phyloP scores from a whole-genome alignment of 2,329 filamentous ascomycete genomes.

The Pseudopyrenochaeta lycopersici region DNA sequence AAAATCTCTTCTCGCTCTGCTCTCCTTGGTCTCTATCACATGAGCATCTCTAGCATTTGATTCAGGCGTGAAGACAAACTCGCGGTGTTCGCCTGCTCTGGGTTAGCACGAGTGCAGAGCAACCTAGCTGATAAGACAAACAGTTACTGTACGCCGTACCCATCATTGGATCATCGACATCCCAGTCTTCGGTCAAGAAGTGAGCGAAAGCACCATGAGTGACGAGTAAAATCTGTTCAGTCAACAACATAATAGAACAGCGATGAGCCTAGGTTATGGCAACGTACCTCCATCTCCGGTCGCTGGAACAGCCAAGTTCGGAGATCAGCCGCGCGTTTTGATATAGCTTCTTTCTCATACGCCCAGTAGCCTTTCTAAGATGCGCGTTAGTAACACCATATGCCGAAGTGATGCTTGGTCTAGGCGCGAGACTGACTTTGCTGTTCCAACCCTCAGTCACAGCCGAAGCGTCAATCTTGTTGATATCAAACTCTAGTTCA shows the following conservation, averaged over 20 bases:
- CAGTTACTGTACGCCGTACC: constrained; percentile 46
- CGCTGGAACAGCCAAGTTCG: constrained; percentile 39
- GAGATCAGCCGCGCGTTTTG: constrained; percentile 38
- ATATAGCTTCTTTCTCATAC: constrained; percentile 37
- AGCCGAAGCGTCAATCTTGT: constrained; percentile 66
- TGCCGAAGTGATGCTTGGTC: neutral
- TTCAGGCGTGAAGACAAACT: constrained; percentile 37
- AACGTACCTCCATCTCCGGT: constrained; percentile 34
- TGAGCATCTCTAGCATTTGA: constrained; percentile 40
- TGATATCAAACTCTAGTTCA: constrained; percentile 57
- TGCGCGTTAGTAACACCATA: constrained; percentile 9
- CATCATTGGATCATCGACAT: constrained; percentile 39
- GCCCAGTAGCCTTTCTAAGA: constrained; percentile 43
- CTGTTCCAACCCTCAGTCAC: constrained; percentile 75
- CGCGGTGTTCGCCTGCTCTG: constrained; percentile 36
- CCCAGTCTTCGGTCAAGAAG: constrained; percentile 84
- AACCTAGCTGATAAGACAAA: constrained; percentile 6
- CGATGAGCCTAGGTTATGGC: neutral
- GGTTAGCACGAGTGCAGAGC: neutral
- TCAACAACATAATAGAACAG: constrained; percentile 26
- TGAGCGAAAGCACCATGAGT: constrained; percentile 87
- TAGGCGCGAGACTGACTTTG: constrained; percentile 58
- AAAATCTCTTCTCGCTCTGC: constrained; percentile 24
- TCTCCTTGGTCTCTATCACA: constrained; percentile 36
- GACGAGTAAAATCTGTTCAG: constrained; percentile 73